Evolutionary conservation across 1,284 basidiomycete species (phyloP).

Genomic region (Cryptococcus sp.): DNA sequence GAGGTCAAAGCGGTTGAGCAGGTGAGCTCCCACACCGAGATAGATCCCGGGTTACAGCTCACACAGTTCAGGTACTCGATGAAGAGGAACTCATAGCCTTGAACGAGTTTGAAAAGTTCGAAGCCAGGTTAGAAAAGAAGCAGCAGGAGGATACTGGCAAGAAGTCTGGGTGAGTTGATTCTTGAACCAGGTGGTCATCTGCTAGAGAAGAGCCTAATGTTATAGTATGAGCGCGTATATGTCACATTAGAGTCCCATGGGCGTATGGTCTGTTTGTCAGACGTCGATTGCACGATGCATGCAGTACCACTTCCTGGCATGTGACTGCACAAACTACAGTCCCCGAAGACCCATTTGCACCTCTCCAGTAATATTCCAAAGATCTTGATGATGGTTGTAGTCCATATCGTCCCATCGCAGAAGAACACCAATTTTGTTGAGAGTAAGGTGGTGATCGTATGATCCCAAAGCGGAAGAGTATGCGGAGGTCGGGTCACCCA

Average conservation of each 20-base stretch:
- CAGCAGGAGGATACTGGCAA: slow-evolving; percentile 22
- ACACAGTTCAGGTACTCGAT: slow-evolving; percentile 64
- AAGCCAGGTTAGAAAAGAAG: slow-evolving; percentile 63
- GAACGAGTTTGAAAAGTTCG: slow-evolving; percentile 88
- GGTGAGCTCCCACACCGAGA: slow-evolving; percentile 50
- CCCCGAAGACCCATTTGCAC: no score
- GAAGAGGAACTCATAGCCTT: slow-evolving; percentile 83
- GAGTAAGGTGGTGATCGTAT: no score
- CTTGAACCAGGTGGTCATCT: not conserved
- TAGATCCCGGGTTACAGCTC: not conserved
- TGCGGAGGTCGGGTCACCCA: no score
- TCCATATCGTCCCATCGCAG: no score
- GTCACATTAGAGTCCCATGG: slow-evolving; percentile 18
- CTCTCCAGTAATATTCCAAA: no score
- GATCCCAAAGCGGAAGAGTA: no score
- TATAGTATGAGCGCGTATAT: slow-evolving; percentile 43
- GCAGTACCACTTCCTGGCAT: no score
- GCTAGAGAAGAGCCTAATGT: slow-evolving; percentile 1
- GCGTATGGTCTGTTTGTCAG: no score
- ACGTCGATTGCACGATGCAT: no score
- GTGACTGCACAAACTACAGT: no score
- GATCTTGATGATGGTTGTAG: no score
- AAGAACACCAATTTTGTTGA: no score
- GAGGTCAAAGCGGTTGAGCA: slow-evolving; percentile 97
- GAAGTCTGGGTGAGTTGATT: slow-evolving; percentile 20